Evolutionary conservation across 148 eudicot genomes (phyloP).

Genomic region (Suaeda aralocaspica): DNA sequence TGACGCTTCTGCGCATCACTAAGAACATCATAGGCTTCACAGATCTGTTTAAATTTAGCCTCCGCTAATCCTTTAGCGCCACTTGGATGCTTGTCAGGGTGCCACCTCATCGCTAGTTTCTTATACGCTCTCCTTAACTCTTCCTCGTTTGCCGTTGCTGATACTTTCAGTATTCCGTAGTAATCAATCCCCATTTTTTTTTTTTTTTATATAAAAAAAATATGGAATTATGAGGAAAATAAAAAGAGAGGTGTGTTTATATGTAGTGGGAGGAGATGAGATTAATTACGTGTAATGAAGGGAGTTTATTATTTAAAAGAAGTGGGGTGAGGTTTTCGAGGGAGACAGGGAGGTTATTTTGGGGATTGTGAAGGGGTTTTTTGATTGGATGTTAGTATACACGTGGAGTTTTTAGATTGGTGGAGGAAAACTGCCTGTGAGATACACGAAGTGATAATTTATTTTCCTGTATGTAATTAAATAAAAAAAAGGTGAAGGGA

Average conservation of each 20-base stretch:
- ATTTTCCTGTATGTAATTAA: too few relatives aligned
- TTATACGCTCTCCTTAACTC: constrained; percentile 75
- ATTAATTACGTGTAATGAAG: constrained; percentile 11
- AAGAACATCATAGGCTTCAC: constrained; percentile 80
- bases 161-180: constrained; percentile 58
- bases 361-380: constrained; percentile 19
- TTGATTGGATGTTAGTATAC: constrained; percentile 9
- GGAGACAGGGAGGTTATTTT: constrained; percentile 23
- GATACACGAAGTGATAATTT: background rate
- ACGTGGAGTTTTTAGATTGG: constrained; percentile 23
- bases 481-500: background rate
- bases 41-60: constrained; percentile 82
- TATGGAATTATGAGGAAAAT: background rate
- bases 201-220: background rate
- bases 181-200: constrained; percentile 65
- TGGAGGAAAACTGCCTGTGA: background rate
- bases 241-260: background rate
- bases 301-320: background rate
- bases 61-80: constrained; percentile 49
- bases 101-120: constrained; percentile 85
- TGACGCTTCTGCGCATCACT: constrained; percentile 64
- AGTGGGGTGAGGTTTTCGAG: background rate
- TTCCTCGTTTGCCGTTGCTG: constrained; percentile 37
- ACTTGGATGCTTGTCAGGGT: constrained; percentile 77
- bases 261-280: background rate